Conservation (phyloP, 1,284 basidiomycete genomes). For the Anthracocystis setariae region DNA sequence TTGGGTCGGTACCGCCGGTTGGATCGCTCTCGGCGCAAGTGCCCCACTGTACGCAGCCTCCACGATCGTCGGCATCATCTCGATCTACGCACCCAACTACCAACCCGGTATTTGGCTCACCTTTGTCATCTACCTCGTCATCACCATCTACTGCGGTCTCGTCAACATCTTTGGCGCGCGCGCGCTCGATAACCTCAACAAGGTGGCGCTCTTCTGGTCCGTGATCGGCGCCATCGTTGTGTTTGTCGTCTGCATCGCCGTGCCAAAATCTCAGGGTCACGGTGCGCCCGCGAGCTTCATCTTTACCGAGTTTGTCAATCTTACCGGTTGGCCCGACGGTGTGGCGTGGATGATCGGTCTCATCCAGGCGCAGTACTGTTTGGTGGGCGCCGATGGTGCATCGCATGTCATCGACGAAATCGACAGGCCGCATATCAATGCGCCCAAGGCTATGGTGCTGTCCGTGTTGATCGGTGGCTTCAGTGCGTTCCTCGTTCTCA, state of each 20-base stretch:
- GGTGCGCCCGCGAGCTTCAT: slow-evolving; percentile 31
- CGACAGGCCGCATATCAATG: slow-evolving; percentile 36
- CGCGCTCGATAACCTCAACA: slow-evolving; percentile 36
- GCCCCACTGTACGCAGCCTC: slow-evolving; percentile 34
- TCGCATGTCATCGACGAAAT: slow-evolving; percentile 49
- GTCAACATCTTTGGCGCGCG: slow-evolving; percentile 43
- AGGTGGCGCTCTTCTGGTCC: slow-evolving; percentile 29
- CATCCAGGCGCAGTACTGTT: slow-evolving; percentile 46
- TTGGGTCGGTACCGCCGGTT: slow-evolving; percentile 37
- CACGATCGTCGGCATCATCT: slow-evolving; percentile 23
- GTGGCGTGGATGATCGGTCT: slow-evolving; percentile 48
- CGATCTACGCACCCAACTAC: slow-evolving; percentile 29
- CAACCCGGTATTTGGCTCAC: slow-evolving; percentile 8
- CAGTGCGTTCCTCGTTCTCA: slow-evolving; percentile 34
- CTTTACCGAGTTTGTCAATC: slow-evolving; percentile 42
- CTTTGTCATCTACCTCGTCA: slow-evolving; percentile 31
- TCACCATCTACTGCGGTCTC: slow-evolving; percentile 29
- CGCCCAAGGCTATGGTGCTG: slow-evolving; percentile 49
- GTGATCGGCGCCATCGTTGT: slow-evolving; percentile 25
- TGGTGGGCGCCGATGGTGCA: slow-evolving; percentile 44
- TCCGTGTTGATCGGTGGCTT: slow-evolving; percentile 35
- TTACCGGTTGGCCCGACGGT: slow-evolving; percentile 46
- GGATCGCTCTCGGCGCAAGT: slow-evolving; percentile 37
- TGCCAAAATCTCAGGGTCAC: slow-evolving; percentile 20
- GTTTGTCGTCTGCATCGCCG: slow-evolving; percentile 38